Evolutionary conservation across 768 basidiomycete genomes (phyloP).

Genomic region (Pleurotus tuoliensis): DNA sequence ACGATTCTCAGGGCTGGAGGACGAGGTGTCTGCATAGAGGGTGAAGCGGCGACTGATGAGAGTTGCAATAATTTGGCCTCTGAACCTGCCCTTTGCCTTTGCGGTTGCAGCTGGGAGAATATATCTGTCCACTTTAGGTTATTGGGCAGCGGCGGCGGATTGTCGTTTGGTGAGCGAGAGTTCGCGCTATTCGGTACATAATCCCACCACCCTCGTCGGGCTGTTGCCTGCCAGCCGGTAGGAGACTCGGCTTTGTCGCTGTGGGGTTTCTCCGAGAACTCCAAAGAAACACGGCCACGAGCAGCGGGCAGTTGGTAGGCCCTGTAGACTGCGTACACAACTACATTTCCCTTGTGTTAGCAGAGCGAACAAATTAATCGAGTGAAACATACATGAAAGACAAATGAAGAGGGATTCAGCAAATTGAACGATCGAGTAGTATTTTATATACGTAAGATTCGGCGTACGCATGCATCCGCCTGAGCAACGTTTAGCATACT

Average conservation of each 20-base stretch:
- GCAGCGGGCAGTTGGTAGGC: conserved; percentile 45
- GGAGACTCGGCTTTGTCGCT: conserved; percentile 24
- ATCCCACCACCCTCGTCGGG: conserved; percentile 52
- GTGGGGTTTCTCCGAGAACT: conserved; percentile 39
- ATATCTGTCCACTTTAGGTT: neutral
- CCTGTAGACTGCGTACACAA: conserved; percentile 52
- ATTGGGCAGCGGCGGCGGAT: neutral
- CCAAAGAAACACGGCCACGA: conserved; percentile 53
- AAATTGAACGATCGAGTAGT: conserved; percentile 46
- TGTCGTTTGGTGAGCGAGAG: conserved; percentile 1
- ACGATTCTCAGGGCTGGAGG: conserved; percentile 16
- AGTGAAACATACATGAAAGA: conserved; percentile 49
- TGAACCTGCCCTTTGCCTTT: neutral
- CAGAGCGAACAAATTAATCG: neutral
- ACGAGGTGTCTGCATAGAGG: conserved; percentile 7
- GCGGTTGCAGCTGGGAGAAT: neutral
- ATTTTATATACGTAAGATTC: conserved; percentile 30
- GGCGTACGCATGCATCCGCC: conserved; percentile 43
- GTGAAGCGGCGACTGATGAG: neutral
- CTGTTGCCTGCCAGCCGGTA: conserved; percentile 17
- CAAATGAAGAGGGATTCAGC: conserved; percentile 56
- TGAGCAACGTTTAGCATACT: conserved; percentile 13
- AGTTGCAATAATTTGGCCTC: conserved; percentile 1
- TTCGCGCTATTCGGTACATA: conserved; percentile 32
- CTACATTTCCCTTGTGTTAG: conserved; percentile 25